Conservation (phyloP, 768 basidiomycete species). For the Pleurotus giganteus region DNA sequence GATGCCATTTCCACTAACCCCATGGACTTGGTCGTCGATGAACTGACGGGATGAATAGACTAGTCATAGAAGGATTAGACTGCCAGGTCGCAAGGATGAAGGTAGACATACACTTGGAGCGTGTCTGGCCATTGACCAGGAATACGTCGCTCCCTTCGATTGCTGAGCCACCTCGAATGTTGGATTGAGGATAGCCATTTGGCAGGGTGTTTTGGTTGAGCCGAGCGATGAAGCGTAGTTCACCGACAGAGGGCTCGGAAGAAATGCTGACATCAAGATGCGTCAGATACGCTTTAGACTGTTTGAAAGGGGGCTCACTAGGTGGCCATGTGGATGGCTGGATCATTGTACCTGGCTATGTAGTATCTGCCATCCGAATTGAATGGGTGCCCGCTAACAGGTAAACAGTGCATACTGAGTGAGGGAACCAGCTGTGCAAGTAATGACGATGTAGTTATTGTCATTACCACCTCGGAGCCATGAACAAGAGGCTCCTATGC, state of each 20-base stretch:
- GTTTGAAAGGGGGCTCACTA: constrained; percentile 20
- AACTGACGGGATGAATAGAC: constrained; percentile 33
- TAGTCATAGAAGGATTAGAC: background rate
- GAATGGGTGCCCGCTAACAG: background rate
- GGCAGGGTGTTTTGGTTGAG: constrained; percentile 24
- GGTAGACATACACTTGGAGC: constrained; percentile 23
- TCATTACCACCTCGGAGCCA: constrained; percentile 24
- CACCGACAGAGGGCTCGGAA: constrained; percentile 33
- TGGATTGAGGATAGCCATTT: constrained; percentile 24
- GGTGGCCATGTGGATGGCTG: constrained; percentile 37
- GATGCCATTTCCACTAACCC: constrained; percentile 29
- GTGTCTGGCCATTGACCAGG: constrained; percentile 26
- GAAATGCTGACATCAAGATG: constrained; percentile 21
- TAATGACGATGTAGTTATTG: constrained; percentile 35
- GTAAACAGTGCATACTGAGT: constrained; percentile 23
- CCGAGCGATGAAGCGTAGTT: constrained; percentile 36
- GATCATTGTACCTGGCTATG: constrained; percentile 30
- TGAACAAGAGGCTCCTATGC: constrained; percentile 29
- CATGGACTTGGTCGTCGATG: constrained; percentile 32
- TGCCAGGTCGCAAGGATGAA: background rate
- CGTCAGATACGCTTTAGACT: background rate
- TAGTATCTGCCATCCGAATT: constrained; percentile 24
- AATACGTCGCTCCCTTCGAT: constrained; percentile 37
- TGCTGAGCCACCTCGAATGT: constrained; percentile 30
- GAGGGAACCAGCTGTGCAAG: constrained; percentile 31